phyloP scores from a whole-genome alignment of 2,329 filamentous ascomycete species.

The Aspergillus candidus region DNA sequence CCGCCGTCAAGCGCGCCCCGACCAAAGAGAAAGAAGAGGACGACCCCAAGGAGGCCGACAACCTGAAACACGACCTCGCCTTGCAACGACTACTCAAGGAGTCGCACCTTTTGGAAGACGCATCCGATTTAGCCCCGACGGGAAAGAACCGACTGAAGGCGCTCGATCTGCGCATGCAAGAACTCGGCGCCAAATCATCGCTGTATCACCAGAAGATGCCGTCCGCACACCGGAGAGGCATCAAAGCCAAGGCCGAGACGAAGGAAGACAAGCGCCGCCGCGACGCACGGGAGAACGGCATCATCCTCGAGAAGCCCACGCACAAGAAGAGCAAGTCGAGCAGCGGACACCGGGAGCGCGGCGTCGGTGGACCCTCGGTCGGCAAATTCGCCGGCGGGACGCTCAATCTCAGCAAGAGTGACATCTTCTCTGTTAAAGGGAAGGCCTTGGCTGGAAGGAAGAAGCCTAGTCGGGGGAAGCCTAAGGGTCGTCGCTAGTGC shows the following conservation, averaged over 20 bases:
- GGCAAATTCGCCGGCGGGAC: slow-evolving; percentile 76
- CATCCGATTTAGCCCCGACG: slow-evolving; percentile 49
- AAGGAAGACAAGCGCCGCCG: slow-evolving; percentile 65
- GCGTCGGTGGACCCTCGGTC: slow-evolving; percentile 69
- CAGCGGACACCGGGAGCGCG: slow-evolving; percentile 48
- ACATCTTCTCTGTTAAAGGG: slow-evolving; percentile 60
- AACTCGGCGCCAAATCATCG: slow-evolving; percentile 70
- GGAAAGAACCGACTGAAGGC: slow-evolving; percentile 76
- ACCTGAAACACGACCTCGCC: slow-evolving; percentile 86
- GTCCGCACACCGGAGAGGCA: slow-evolving; percentile 79
- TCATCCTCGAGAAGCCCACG: slow-evolving; percentile 66
- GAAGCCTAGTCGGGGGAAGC: slow-evolving; percentile 16
- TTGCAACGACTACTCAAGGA: slow-evolving; percentile 86
- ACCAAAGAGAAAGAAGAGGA: slow-evolving; percentile 34
- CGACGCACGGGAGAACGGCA: slow-evolving; percentile 83
- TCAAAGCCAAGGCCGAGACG: slow-evolving; percentile 57
- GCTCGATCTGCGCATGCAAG: slow-evolving; percentile 74
- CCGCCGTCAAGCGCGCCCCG: slow-evolving; percentile 13
- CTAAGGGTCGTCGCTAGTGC: slow-evolving; percentile 25
- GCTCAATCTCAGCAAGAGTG: slow-evolving; percentile 68
- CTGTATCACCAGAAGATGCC: slow-evolving; percentile 81
- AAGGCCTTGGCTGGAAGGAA: slow-evolving; percentile 6
- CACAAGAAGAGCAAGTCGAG: slow-evolving; percentile 31
- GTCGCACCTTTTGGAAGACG: slow-evolving; percentile 73
- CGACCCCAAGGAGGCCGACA: slow-evolving; percentile 53